These are phyloP conservation scores for Capsella rubella DNA, from an alignment of 441 rosid genomes.

Conservation along the genomic window DNA sequence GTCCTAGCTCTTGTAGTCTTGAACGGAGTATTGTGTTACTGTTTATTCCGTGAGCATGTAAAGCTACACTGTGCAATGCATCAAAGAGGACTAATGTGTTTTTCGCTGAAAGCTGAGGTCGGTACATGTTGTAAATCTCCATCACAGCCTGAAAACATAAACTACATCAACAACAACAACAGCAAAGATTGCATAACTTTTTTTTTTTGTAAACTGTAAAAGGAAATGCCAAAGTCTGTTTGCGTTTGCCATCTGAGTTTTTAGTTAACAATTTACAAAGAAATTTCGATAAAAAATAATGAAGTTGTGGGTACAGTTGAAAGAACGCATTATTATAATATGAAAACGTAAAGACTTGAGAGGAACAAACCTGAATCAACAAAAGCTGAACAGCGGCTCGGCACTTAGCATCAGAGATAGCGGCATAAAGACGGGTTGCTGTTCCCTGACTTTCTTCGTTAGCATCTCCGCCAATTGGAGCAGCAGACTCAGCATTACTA, in stretches of 20 bases:
- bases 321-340: slow-evolving; percentile 16
- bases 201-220: not conserved
- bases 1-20: slow-evolving; percentile 87
- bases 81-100: slow-evolving; percentile 77
- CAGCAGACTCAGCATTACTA: slow-evolving; percentile 53
- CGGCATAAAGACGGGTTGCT: slow-evolving; percentile 58
- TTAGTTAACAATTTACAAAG: slow-evolving; percentile 3
- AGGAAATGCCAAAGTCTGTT: not conserved
- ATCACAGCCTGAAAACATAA: slow-evolving; percentile 77
- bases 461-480: slow-evolving; percentile 52
- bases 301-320: slow-evolving; percentile 9
- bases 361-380: slow-evolving; percentile 80
- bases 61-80: slow-evolving; percentile 83
- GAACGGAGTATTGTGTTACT: slow-evolving; percentile 65
- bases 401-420: slow-evolving; percentile 94
- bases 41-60: slow-evolving; percentile 89
- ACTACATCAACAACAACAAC: not conserved
- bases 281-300: not conserved
- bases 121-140: slow-evolving; percentile 97
- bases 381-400: slow-evolving; percentile 99
- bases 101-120: slow-evolving; percentile 76
- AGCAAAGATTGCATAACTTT: not conserved
- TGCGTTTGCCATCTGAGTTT: slow-evolving; percentile 17
- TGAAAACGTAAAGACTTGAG: slow-evolving; percentile 15
- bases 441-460: slow-evolving; percentile 60